phyloP scores from a whole-genome alignment of 139 green algal species.

The Micractinium sp. region DNA sequence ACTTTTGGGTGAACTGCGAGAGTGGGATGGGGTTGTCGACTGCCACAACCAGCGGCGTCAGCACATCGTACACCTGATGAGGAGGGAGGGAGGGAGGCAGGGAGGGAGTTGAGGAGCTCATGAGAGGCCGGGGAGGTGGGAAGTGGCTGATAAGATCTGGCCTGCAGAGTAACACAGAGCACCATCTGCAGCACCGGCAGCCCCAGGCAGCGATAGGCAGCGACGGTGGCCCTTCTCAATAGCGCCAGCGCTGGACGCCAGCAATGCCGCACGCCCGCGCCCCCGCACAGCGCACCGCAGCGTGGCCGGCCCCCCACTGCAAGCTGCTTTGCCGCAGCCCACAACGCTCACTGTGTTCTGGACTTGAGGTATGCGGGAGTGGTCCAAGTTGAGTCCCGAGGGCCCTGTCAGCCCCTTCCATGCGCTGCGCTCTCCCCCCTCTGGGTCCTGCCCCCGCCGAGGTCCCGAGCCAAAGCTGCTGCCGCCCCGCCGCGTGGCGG shows the following conservation, averaged over 20 bases:
- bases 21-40: neutral
- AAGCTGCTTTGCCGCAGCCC: neutral
- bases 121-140: neutral
- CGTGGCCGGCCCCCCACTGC: no score
- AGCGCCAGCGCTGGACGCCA: no score
- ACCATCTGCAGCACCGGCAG: neutral
- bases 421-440: constrained; percentile 3
- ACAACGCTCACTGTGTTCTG: constrained; percentile 16
- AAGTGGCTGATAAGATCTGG: neutral
- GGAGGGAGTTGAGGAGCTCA: neutral
- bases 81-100: neutral
- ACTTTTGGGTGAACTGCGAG: constrained; percentile 14
- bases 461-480: constrained; percentile 8
- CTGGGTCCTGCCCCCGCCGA: constrained; percentile 12
- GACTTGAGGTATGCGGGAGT: constrained; percentile 12
- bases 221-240: no score
- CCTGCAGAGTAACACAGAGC: neutral
- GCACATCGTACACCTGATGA: constrained; percentile 18
- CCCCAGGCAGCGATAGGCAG: no score
- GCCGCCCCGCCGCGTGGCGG: neutral
- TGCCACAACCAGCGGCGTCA: constrained; percentile 11
- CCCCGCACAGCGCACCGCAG: neutral
- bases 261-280: no score
- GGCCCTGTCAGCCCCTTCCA: constrained; percentile 15
- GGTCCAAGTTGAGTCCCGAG: constrained; percentile 18